Evolutionary conservation across 2,329 filamentous ascomycete species (phyloP), one percentile per base, ranked within the genome.

Genomic region (Neonectria magnoliae): DNA sequence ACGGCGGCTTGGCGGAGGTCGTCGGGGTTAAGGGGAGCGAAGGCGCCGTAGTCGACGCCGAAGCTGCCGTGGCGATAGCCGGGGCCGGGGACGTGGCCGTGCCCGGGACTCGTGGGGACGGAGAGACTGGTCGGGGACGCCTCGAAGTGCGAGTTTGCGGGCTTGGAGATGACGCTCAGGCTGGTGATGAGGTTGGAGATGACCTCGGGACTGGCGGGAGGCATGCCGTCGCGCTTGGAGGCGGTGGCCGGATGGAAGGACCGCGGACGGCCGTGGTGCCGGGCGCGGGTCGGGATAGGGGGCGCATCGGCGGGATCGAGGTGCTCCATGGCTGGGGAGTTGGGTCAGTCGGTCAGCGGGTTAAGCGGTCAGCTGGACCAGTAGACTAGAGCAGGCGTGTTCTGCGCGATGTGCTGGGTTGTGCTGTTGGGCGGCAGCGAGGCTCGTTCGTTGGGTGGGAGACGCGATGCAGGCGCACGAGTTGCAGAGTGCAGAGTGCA

Each of bases 41-140:
- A 91, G 64, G 88, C 85, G 64, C 90, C 88, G 84, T 93, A 93
- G 75, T 93, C 91, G 79, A 93, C 87, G 51, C 91, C 90, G 76
- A 92, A 92, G 65, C 85, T 86, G 47, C 85, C 85, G 7, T 79
- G 79, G 29, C 85, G 85, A 6, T 79, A 79, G 33, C 67, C 74
- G 20, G 79, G 76, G 44, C 63, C 65, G 31, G 58, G 22, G 36
- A 83, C 84, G 7, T 79, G 79, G 33, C 67, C 74, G 7, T 79
- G 79, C 29, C 67, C 74, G 20, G 79, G 76, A 41, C 65, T 74
- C 13, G 68, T 31, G 18, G 82, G 79, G 8, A 81, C 68, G 20
- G 81, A 81, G 54, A 81, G 73, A 65, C 72, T 78, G 27, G 80
- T 78, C 36, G 82, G 80, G 14, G 84, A 79, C 59, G 82, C 84